Conservation (phyloP, 2,329 filamentous ascomycete species). For the Nakataea oryzae region DNA sequence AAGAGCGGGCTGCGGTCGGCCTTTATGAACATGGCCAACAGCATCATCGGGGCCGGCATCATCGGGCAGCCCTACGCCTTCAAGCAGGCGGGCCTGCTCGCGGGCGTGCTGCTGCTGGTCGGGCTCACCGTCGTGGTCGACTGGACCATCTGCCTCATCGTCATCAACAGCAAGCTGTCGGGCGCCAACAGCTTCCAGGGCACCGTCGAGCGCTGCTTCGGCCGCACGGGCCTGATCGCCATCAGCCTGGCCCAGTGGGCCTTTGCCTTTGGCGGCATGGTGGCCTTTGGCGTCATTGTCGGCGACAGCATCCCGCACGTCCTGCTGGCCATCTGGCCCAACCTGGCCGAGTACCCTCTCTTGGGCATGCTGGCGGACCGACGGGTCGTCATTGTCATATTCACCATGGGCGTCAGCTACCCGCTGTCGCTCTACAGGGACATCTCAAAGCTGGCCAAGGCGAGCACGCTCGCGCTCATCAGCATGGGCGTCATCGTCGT, state of each 20-base stretch:
- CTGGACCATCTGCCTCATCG: slow-evolving; percentile 96
- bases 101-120: slow-evolving; percentile 69
- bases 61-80: slow-evolving; percentile 93
- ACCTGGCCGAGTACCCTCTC: slow-evolving; percentile 60
- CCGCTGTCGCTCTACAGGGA: slow-evolving; percentile 90
- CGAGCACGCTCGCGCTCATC: slow-evolving; percentile 82
- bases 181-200: slow-evolving; percentile 91
- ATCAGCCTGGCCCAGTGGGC: slow-evolving; percentile 90
- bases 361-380: slow-evolving; percentile 75
- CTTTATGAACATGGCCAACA: slow-evolving; percentile 99
- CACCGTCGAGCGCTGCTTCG: slow-evolving; percentile 93
- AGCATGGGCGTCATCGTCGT: slow-evolving; percentile 88
- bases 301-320: slow-evolving; percentile 95
- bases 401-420: slow-evolving; percentile 77
- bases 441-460: slow-evolving; percentile 96
- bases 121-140: slow-evolving; percentile 76
- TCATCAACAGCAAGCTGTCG: slow-evolving; percentile 94
- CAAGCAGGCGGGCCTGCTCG: slow-evolving; percentile 75
- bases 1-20: slow-evolving; percentile 79
- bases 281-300: slow-evolving; percentile 95
- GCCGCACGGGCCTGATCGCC: slow-evolving; percentile 74
- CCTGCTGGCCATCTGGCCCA: slow-evolving; percentile 70
- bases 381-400: slow-evolving; percentile 76
- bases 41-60: slow-evolving; percentile 75
- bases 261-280: slow-evolving; percentile 98